Evolutionary conservation across 306 rosid species (phyloP), one percentile per base, ranked within the genome.

Genomic region (Lithocarpus polystachyus): DNA sequence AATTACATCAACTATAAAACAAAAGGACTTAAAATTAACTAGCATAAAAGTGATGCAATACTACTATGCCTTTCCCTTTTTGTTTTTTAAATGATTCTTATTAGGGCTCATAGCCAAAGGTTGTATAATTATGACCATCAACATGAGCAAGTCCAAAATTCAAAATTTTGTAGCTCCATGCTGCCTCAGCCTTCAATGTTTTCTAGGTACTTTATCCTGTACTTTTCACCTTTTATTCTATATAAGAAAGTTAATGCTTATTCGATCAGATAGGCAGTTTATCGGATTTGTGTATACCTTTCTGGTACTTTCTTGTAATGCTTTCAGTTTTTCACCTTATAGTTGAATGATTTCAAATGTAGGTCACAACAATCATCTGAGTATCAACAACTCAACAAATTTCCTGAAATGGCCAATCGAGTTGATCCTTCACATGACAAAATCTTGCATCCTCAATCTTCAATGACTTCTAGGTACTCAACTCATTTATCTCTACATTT

Each of bases 151-250:
- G 37, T 57, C 23, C 52, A 69, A 19, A n/a, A 70, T 24, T 14
- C 71, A 62, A 68, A 56, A 20, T 12, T 8, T 59, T 62, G 6
- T 78, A 26, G 57, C 24, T 51, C 75, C 51, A 7, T 33, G 59
- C 62, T n/a, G 15, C 72, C 72, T 0, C 64, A 14, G 40, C 48
- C 73, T 11, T 75, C 77, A 31, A 74, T 78, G 29, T n/a, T 68
- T 20, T 19, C 76, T 14, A 68, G 84, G 84, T 75, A 80, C 6
- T 11, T n/a, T 28, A 5, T 28, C 5, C 5, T 62, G 14, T 7
- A 28, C 69, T 62, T 62, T 24, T 14, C 53, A 48, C 53, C 15
- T 48, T 48, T 48, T 48, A 48, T 48, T 48, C 53, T 13, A 48
- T 12, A 48, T 48, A 48, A 48, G 53, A 48, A 48, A 48, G 53